A percentile compares a stretch with the other conserved stretches of the same genome.
Conservation (phyloP, 2,329 filamentous ascomycete species). For the Boeremia lycopersici region DNA sequence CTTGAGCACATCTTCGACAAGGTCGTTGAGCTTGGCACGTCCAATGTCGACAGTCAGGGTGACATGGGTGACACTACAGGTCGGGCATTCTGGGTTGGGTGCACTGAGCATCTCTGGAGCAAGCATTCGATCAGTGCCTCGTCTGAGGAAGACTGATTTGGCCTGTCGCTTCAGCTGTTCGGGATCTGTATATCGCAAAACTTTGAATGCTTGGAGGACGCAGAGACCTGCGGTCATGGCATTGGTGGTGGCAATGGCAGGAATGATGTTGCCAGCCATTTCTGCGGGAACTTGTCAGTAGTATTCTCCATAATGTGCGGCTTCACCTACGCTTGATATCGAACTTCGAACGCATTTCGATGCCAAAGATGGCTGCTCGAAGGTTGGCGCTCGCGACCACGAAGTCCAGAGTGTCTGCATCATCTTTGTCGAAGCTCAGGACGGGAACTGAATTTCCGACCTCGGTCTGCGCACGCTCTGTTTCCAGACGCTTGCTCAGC, state of each 20-base stretch:
- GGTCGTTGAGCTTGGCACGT: conserved; percentile 75
- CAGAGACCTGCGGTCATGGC: conserved; percentile 93
- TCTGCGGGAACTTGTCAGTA: conserved; percentile 56
- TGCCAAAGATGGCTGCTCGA: conserved; percentile 85
- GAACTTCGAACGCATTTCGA: conserved; percentile 87
- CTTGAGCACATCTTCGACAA: conserved; percentile 77
- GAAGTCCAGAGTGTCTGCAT: conserved; percentile 92
- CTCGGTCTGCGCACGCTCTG: conserved; percentile 63
- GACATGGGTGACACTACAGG: conserved; percentile 77
- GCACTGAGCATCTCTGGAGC: conserved; percentile 60
- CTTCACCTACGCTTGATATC: conserved; percentile 77
- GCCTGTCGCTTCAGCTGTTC: conserved; percentile 66
- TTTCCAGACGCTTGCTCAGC: conserved; percentile 74
- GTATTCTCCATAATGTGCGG: background rate
- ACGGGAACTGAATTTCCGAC: conserved; percentile 59
- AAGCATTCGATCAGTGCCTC: conserved; percentile 64
- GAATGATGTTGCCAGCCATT: conserved; percentile 99
- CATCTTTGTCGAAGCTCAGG: conserved; percentile 95
- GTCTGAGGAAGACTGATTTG: conserved; percentile 86
- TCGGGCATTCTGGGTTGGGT: conserved; percentile 82
- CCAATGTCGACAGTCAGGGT: conserved; percentile 71
- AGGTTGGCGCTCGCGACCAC: conserved; percentile 90
- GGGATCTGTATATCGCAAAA: conserved; percentile 61
- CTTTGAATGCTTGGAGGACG: conserved; percentile 90
- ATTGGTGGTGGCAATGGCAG: conserved; percentile 96